These are phyloP conservation scores for Hyaloperonospora arabidopsidis DNA, from an alignment of 352 stramenopile species.

Conservation along the genomic window DNA sequence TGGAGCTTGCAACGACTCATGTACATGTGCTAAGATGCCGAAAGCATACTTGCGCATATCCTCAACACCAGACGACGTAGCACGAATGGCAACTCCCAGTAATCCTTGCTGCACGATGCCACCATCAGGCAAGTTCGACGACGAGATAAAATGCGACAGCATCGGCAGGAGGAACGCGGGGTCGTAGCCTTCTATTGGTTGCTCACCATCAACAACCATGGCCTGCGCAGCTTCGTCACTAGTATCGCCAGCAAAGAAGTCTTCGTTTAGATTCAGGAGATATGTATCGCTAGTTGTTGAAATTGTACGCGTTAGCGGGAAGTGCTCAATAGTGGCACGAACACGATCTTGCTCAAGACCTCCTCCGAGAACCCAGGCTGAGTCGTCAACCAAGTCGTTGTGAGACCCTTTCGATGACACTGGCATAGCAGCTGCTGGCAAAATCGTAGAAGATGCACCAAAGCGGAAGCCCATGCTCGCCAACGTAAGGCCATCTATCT, in stretches of 20 bases:
- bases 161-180: conserved; percentile 71
- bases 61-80: conserved; percentile 52
- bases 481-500: conserved; percentile 38
- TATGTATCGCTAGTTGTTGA: conserved; percentile 21
- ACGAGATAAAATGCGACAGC: conserved; percentile 68
- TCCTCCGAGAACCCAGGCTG: conserved; percentile 53
- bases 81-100: conserved; percentile 58
- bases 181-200: conserved; percentile 41
- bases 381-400: conserved; percentile 57
- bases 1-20: conserved; percentile 60
- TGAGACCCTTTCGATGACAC: conserved; percentile 31
- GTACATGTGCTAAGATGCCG: conserved; percentile 64
- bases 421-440: conserved; percentile 19
- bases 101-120: conserved; percentile 65
- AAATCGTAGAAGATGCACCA: conserved; percentile 35
- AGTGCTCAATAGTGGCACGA: conserved; percentile 61
- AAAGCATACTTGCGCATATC: conserved; percentile 59
- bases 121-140: conserved; percentile 48
- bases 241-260: conserved; percentile 6
- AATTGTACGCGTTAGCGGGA: conserved; percentile 47
- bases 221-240: conserved; percentile 7
- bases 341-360: conserved; percentile 58
- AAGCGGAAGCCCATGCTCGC: conserved; percentile 62
- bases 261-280: conserved; percentile 28
- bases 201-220: conserved; percentile 5